phyloP scores from a whole-genome alignment of 2,329 filamentous ascomycete species.

The Coleophoma cylindrospora region DNA sequence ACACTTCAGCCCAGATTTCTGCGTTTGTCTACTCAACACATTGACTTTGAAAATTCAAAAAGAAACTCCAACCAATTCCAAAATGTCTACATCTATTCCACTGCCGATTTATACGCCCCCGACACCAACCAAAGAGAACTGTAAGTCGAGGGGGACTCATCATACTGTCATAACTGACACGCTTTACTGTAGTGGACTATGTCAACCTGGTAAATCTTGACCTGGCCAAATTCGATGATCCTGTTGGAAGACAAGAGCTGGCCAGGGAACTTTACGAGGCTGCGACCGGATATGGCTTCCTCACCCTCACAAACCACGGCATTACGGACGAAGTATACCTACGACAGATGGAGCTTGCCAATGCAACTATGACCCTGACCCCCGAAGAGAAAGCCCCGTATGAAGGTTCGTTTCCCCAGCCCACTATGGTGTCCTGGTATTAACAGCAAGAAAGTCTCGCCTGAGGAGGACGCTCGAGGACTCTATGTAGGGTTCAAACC shows the following conservation, averaged over 20 bases:
- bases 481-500: constrained; percentile 25
- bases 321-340: constrained; percentile 22
- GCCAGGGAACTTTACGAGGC: constrained; percentile 25
- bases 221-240: constrained; percentile 23
- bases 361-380: constrained; percentile 22
- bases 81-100: background rate
- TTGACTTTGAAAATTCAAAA: background rate
- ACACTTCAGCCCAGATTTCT: too few species aligned
- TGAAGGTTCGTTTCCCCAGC: constrained; percentile 10
- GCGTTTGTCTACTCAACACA: too few species aligned
- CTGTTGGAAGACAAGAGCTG: constrained; percentile 19
- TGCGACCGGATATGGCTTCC: constrained; percentile 21
- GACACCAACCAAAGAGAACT: background rate
- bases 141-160: background rate
- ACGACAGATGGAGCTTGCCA: constrained; percentile 22
- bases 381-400: constrained; percentile 23
- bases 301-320: constrained; percentile 23
- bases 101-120: background rate
- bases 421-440: too few species aligned
- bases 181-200: constrained; percentile 14
- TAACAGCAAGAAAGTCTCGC: constrained; percentile 11
- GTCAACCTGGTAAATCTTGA: constrained; percentile 23
- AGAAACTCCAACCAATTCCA: background rate
- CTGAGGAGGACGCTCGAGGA: constrained; percentile 24
- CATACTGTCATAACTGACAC: background rate